These are phyloP conservation scores for Leptographium wingfieldii DNA, from an alignment of 2,329 filamentous ascomycete species.

Conservation along the genomic window DNA sequence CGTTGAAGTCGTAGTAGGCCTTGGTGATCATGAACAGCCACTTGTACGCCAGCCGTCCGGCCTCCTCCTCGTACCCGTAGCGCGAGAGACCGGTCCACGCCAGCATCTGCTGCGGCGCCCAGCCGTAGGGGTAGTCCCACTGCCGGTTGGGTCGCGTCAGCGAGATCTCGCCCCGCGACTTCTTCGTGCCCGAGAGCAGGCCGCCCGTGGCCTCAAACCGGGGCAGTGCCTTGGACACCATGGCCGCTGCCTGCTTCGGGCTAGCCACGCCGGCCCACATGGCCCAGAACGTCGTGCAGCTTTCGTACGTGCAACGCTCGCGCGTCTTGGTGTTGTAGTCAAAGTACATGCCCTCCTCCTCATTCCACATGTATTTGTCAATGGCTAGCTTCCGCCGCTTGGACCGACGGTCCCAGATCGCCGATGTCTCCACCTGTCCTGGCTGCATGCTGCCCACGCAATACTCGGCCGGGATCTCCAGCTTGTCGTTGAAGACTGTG, in stretches of 20 bases:
- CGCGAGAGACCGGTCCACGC: slow-evolving; percentile 88
- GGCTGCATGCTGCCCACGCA: slow-evolving; percentile 54
- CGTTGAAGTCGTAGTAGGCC: slow-evolving; percentile 96
- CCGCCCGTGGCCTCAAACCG: slow-evolving; percentile 82
- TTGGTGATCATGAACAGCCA: slow-evolving; percentile 99
- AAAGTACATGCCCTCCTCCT: slow-evolving; percentile 89
- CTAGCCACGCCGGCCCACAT: slow-evolving; percentile 89
- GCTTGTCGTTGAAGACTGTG: slow-evolving; percentile 67
- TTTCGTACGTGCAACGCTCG: slow-evolving; percentile 74
- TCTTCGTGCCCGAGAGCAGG: slow-evolving; percentile 76
- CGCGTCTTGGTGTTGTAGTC: slow-evolving; percentile 85
- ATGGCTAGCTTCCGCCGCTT: slow-evolving; percentile 74
- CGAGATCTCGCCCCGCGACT: slow-evolving; percentile 69
- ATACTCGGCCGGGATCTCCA: slow-evolving; percentile 75
- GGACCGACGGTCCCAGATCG: slow-evolving; percentile 80
- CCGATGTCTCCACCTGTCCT: slow-evolving; percentile 66
- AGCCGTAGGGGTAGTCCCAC: slow-evolving; percentile 97
- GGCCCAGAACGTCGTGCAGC: slow-evolving; percentile 89
- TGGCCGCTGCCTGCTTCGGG: slow-evolving; percentile 69
- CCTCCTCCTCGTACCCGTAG: slow-evolving; percentile 85
- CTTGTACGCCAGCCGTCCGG: slow-evolving; percentile 81
- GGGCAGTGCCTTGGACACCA: slow-evolving; percentile 73
- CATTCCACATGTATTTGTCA: slow-evolving; percentile 90
- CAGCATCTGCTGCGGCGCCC: slow-evolving; percentile 97
- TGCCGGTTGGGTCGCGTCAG: slow-evolving; percentile 84